Evolutionary conservation across 352 stramenopile species (phyloP), one percentile per base, ranked within the genome.

Genomic region (Phytopythium delawarense): DNA sequence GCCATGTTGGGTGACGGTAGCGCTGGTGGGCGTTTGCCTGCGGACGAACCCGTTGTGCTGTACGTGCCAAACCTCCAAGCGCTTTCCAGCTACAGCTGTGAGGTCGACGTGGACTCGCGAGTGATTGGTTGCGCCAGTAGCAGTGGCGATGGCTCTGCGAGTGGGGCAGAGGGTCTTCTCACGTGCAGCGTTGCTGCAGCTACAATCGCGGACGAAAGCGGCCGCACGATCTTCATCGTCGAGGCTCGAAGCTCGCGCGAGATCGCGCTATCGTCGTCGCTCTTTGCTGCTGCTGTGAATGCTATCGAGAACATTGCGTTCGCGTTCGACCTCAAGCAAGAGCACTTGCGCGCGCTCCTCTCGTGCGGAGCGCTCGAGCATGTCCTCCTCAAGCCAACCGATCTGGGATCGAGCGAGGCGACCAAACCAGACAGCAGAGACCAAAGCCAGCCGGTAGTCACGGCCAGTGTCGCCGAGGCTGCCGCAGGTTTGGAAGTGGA

Each of bases 251-350:
- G 76, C 55, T 63, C 64, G 13, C 75, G 70, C 20, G 73, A 75
- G 8, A 53, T 78, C 15, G 23, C 40, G 1, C 84, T 91, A 32
- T 83, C 81, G n/a, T 76, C 74, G 20, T 74, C 80, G 23, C 60
- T 89, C 8, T 86, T 91, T 61, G 61, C 73, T 4, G 74, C 78
- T 0, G 72, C 74, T 8, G 72, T 88, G 37, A 82, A 70, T 2
- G 76, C 76, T n/a, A 61, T 91, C 5, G 81, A 91, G 54, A 91
- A 91, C 46, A 70, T 81, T 13, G 79, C 88, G 28, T 84, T 84
- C 45, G 70, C 85, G 20, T 89, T 86, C 57, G 78, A 91, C 45
- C 57, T 91, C 21, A 79, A 66, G 28, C 70, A 81, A 35, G 57
- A 70, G 20, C 69, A 82, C 28, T 49, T 55, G 15, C 72, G 40